Conservation (phyloP, 805 yeast species). For the Naumovozyma castellii region DNA sequence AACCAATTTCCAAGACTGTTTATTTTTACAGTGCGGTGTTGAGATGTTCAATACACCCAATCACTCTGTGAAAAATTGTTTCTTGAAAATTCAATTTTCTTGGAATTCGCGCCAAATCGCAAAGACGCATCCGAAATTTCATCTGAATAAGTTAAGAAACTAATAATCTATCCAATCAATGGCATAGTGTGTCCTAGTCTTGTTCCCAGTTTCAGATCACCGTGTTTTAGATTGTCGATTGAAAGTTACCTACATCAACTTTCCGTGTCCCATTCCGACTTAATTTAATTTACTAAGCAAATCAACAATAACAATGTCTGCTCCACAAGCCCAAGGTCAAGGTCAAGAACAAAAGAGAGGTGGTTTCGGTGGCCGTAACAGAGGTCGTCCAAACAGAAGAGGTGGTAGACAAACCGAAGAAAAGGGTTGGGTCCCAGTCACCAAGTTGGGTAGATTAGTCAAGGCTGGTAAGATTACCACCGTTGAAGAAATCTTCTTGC, state of each 20-base stretch:
- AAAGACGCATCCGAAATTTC: no score
- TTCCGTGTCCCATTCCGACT: conserved; percentile 46
- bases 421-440: conserved; percentile 99
- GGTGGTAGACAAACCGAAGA: conserved; percentile 84
- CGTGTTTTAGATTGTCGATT: conserved; percentile 32
- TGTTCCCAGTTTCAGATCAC: background rate
- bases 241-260: conserved; percentile 48
- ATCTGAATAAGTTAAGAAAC: no score
- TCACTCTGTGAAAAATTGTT: no score
- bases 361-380: conserved; percentile 47
- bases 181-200: no score
- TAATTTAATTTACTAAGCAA: conserved; percentile 6
- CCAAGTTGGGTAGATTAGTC: conserved; percentile 99
- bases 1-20: no score
- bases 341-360: conserved; percentile 38
- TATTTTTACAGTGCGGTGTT: no score
- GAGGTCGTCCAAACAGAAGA: conserved; percentile 55
- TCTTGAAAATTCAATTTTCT: no score
- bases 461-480: conserved; percentile 96
- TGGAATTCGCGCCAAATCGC: no score
- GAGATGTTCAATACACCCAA: no score
- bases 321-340: conserved; percentile 35
- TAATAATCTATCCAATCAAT: no score
- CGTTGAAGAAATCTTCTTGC: conserved; percentile 97
- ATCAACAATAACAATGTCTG: conserved; percentile 30